A percentile compares a stretch with the other conserved stretches of the same genome.
Conservation (phyloP, 2,329 filamentous ascomycete species). For the Elsinoe perseae region DNA sequence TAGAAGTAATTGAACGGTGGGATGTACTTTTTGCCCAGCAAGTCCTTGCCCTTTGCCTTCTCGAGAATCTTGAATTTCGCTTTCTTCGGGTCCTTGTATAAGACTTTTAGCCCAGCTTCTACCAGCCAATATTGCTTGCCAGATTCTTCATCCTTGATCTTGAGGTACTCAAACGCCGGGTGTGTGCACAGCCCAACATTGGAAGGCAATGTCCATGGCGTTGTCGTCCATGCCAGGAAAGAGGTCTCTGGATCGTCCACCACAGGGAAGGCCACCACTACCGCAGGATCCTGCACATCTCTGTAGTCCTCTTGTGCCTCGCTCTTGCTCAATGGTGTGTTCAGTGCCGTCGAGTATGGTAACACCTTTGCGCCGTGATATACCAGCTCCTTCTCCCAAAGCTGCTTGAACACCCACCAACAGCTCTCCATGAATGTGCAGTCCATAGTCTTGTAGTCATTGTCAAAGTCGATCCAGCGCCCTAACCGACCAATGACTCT, state of each 20-base stretch:
- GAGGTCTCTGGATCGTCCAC: slow-evolving; percentile 62
- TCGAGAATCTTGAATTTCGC: slow-evolving; percentile 78
- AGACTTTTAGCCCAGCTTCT: slow-evolving; percentile 68
- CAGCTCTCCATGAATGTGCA: slow-evolving; percentile 89
- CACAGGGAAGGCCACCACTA: slow-evolving; percentile 82
- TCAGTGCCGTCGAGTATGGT: slow-evolving; percentile 88
- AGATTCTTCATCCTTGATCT: slow-evolving; percentile 73
- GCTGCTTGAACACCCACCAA: slow-evolving; percentile 95
- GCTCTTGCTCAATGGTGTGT: slow-evolving; percentile 85
- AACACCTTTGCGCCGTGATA: slow-evolving; percentile 89
- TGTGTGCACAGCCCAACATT: slow-evolving; percentile 71
- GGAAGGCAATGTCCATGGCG: slow-evolving; percentile 77
- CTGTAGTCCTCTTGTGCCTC: slow-evolving; percentile 94
- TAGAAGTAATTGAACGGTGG: slow-evolving; percentile 87
- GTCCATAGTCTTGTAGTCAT: slow-evolving; percentile 98
- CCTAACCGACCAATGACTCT: slow-evolving; percentile 79
- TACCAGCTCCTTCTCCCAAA: slow-evolving; percentile 81
- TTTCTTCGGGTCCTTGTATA: slow-evolving; percentile 95
- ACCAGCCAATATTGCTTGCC: slow-evolving; percentile 80
- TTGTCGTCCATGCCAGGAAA: slow-evolving; percentile 83
- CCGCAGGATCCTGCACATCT: slow-evolving; percentile 80
- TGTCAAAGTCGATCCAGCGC: slow-evolving; percentile 96
- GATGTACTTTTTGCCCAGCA: slow-evolving; percentile 82
- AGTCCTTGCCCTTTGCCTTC: slow-evolving; percentile 72
- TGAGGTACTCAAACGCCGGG: slow-evolving; percentile 78